Evolutionary conservation across 371 early-diverging fungal species (phyloP).

Genomic region (Mortierella sp.): DNA sequence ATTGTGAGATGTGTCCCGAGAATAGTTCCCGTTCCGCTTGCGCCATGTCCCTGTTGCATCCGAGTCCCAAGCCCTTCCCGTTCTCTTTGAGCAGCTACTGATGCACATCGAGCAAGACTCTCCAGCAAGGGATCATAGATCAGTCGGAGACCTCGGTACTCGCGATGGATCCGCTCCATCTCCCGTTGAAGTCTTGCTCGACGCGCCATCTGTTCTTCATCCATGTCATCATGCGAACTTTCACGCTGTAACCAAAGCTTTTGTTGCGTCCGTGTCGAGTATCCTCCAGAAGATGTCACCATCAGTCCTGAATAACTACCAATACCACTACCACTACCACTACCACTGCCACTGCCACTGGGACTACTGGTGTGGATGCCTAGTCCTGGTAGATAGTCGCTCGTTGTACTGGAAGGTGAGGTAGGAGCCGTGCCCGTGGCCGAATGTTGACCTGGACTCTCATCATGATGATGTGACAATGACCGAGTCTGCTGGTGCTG

Average conservation of each 20-base stretch:
- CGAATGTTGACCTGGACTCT: no score
- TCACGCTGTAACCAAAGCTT: slow-evolving; percentile 36
- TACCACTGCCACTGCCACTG: slow-evolving; percentile 4
- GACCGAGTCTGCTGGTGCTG: neutral
- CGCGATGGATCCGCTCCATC: slow-evolving; percentile 38
- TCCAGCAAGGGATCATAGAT: slow-evolving; percentile 30
- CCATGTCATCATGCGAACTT: slow-evolving; percentile 27
- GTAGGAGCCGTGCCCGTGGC: no score
- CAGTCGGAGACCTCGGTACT: slow-evolving; percentile 28
- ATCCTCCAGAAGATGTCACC: neutral
- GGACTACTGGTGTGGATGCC: neutral
- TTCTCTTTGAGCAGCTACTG: neutral
- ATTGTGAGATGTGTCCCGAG: neutral
- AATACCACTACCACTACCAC: neutral
- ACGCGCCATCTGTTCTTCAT: slow-evolving; percentile 21
- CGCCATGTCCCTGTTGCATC: no score
- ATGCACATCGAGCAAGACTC: slow-evolving; percentile 29
- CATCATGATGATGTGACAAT: no score
- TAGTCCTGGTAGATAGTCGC: no score
- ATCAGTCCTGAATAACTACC: neutral
- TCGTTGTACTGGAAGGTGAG: no score
- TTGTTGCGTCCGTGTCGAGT: slow-evolving; percentile 39
- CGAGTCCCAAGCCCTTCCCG: neutral
- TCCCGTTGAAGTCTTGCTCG: slow-evolving; percentile 21
- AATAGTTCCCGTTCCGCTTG: neutral